These are phyloP conservation scores for Carex pumila DNA, from an alignment of 176 grass and related monocot genomes.

Conservation along the genomic window DNA sequence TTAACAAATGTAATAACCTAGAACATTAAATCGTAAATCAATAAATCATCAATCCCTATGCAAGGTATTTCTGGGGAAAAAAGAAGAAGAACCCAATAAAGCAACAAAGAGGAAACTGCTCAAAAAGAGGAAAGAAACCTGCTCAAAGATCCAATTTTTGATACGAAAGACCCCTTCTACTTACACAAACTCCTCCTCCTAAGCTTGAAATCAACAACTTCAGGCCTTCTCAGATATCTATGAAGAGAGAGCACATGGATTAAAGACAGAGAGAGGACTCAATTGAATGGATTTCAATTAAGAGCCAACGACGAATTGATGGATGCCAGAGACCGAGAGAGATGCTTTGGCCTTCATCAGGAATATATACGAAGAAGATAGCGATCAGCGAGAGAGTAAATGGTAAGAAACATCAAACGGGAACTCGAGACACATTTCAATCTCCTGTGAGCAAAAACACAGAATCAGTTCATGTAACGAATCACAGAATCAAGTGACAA, in stretches of 20 bases:
- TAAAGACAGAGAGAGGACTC: not conserved
- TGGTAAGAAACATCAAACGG: not conserved
- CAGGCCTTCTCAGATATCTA: not conserved
- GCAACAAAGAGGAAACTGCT: not conserved
- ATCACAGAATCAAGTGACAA: not conserved
- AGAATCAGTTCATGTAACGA: not conserved
- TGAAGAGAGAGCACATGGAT: not conserved
- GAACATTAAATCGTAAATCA: not conserved
- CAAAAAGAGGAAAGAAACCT: constrained; percentile 1
- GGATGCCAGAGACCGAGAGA: not conserved
- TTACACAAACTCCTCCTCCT: not conserved
- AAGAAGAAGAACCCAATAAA: not conserved
- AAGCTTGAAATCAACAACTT: not conserved
- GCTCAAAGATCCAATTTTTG: not conserved
- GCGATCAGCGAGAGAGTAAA: not conserved
- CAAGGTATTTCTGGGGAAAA: not conserved
- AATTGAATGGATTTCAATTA: not conserved
- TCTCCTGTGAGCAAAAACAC: not conserved
- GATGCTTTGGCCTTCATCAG: constrained; percentile 1
- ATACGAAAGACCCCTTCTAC: not conserved
- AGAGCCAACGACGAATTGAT: not conserved
- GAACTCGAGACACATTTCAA: not conserved
- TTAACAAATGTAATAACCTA: not conserved
- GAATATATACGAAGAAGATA: not conserved
- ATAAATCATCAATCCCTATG: not conserved